phyloP scores from a whole-genome alignment of 1,284 basidiomycete genomes.

The Apiotrichum domesticum region DNA sequence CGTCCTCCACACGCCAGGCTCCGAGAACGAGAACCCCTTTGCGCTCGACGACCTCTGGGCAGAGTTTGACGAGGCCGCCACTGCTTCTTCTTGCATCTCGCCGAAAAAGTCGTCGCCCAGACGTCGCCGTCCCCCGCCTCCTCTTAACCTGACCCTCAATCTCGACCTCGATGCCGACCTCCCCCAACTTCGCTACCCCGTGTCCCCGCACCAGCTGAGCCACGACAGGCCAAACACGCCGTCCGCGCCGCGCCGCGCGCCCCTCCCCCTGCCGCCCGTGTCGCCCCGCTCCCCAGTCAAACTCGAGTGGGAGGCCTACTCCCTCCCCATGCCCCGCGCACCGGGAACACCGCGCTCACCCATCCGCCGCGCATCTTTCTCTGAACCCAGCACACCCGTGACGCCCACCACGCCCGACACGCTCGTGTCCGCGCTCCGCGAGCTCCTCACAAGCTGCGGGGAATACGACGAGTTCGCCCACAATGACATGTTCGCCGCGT shows the following conservation, averaged over 20 bases:
- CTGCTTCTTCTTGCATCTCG: background rate
- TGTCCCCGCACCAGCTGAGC: slow-evolving; percentile 2
- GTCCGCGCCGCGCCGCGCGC: background rate
- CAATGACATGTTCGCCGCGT: slow-evolving; percentile 5
- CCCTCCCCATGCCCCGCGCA: too few species aligned
- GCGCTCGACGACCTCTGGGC: background rate
- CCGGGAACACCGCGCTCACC: background rate
- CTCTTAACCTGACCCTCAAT: background rate
- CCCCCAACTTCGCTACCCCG: background rate
- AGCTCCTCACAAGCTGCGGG: slow-evolving; percentile 16
- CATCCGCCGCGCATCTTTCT: background rate
- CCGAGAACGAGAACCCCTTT: slow-evolving; percentile 9
- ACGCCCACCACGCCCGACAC: slow-evolving; percentile 10
- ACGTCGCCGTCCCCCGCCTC: background rate
- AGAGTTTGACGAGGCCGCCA: background rate
- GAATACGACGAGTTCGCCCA: slow-evolving; percentile 11
- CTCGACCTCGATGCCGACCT: background rate
- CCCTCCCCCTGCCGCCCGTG: background rate
- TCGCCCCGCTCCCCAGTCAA: slow-evolving; percentile 1
- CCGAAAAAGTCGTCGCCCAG: background rate
- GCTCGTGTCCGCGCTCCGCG: slow-evolving; percentile 16
- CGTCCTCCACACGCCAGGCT: slow-evolving; percentile 1
- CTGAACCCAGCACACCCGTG: slow-evolving; percentile 7
- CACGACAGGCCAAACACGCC: background rate
- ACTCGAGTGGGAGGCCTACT: slow-evolving; percentile 6